Evolutionary conservation across 225 moss, liverwort and hornwort species (phyloP), one percentile per base, ranked within the genome.

Genomic region (Polytrichum commune): DNA sequence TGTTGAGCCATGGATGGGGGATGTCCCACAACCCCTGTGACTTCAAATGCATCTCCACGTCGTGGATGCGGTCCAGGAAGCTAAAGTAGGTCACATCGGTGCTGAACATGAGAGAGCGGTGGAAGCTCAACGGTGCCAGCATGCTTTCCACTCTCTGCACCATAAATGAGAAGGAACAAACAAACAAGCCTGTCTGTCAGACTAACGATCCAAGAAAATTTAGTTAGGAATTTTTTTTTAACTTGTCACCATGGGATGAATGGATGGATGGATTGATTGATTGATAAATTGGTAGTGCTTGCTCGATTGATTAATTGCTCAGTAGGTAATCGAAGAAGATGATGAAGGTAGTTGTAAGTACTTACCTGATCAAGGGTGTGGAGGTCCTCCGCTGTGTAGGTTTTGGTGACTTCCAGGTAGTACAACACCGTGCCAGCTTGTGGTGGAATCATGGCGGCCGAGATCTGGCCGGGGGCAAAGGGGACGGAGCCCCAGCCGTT

Each of bases 1-100:
- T 20, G 65, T 96, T 80, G 4, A 96, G 64, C 95, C 95, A 96
- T 0, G 95, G 93, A 65, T 96, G 95, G 0, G 86, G 91, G 33
- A 96, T 91, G 1, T 90, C 86, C 95, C 95, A 96, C 72, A 80
- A 8, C 0, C 85, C 88, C 0, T 69, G n/a, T 0, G 79, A 76
- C 63, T 84, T 74, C 33, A 96, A 62, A 18, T 75, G 19, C 69
- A 83, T 62, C 77, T 96, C 93, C 56, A 87, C 67, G 5, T 72
- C 76, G 6, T 86, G 82, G 32, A 96, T 86, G 18, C 95, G 80
- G 18, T 96, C 85, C 53, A 96, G 79, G 69, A 96, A 96, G 63
- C 83, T 78, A 79, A 86, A 85, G 73, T 96, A 96, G 0, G 85
- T 76, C 0, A 82, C 85, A 3, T 96, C 91, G 19, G 29, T 79